phyloP scores from a whole-genome alignment of 2,329 filamentous ascomycete genomes.

The Aspergillus japonicus region DNA sequence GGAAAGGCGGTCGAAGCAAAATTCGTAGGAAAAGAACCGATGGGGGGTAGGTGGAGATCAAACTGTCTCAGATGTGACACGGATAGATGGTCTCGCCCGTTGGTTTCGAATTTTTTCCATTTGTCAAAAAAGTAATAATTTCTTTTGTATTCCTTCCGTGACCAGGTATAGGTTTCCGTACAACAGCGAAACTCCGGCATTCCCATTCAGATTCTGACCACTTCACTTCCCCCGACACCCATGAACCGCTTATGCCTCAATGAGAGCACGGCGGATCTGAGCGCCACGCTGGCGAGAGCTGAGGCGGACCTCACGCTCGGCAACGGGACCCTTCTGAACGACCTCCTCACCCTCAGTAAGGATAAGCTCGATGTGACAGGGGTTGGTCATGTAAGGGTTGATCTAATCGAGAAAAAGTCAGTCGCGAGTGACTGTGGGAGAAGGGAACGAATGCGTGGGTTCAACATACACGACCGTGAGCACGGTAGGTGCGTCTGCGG shows the following conservation, averaged over 20 bases:
- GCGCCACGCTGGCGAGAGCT: conserved; percentile 88
- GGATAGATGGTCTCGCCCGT: conserved; percentile 8
- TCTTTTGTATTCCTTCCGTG: conserved; percentile 31
- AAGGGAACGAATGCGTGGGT: conserved; percentile 3
- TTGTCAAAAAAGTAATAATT: conserved; percentile 19
- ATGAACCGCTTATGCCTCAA: conserved; percentile 50
- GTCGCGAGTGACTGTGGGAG: background rate
- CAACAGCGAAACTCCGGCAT: conserved; percentile 39
- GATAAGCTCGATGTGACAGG: conserved; percentile 99
- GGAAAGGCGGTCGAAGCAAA: background rate
- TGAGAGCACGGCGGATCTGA: conserved; percentile 61
- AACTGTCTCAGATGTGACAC: background rate
- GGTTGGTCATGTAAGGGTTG: conserved; percentile 99
- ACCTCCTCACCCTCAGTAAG: conserved; percentile 96
- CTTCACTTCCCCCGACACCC: conserved; percentile 28
- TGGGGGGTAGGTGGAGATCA: conserved; percentile 3
- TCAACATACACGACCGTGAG: conserved; percentile 94
- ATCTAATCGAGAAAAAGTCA: conserved; percentile 60
- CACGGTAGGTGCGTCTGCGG: conserved; percentile 98
- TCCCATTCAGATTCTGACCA: conserved; percentile 34
- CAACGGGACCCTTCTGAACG: conserved; percentile 82
- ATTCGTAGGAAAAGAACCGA: background rate
- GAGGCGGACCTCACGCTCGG: conserved; percentile 68
- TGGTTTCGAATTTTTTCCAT: conserved; percentile 16
- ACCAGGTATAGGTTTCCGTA: conserved; percentile 32